A percentile compares a stretch with the other conserved stretches of the same genome.
Conservation (phyloP, 257 asterid genomes). For the Salvia miltiorrhiza region DNA sequence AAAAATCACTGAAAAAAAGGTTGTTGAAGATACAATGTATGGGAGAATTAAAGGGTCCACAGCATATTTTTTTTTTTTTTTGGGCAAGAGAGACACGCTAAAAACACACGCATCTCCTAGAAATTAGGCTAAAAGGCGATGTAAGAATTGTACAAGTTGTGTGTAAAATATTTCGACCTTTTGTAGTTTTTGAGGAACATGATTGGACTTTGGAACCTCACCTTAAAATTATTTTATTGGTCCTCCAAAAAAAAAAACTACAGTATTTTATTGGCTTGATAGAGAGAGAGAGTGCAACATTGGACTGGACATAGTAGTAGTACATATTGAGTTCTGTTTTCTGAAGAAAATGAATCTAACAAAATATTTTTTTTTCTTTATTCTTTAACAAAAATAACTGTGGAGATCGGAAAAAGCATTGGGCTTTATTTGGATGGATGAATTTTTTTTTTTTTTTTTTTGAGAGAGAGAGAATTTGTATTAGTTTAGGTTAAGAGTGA, state of each 20-base stretch:
- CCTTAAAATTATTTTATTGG: neutral
- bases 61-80: slow-evolving; percentile 18
- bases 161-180: slow-evolving; percentile 13
- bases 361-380: neutral
- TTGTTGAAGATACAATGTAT: slow-evolving; percentile 35
- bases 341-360: neutral
- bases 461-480: too few species aligned
- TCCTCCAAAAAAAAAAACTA: too few species aligned
- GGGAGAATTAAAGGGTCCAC: slow-evolving; percentile 30
- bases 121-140: slow-evolving; percentile 22
- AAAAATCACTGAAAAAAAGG: slow-evolving; percentile 7
- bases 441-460: too few species aligned
- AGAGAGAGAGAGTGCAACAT: too few species aligned
- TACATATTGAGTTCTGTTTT: neutral
- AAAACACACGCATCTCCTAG: slow-evolving; percentile 37
- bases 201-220: slow-evolving; percentile 5
- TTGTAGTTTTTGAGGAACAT: slow-evolving; percentile 11
- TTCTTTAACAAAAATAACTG: neutral
- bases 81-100: slow-evolving; percentile 20
- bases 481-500: too few species aligned
- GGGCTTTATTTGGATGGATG: too few species aligned
- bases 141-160: slow-evolving; percentile 19
- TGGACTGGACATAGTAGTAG: too few species aligned
- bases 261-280: too few species aligned
- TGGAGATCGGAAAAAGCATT: neutral